Conservation (phyloP, 2,329 filamentous ascomycete species). For the Penicillium expansum region DNA sequence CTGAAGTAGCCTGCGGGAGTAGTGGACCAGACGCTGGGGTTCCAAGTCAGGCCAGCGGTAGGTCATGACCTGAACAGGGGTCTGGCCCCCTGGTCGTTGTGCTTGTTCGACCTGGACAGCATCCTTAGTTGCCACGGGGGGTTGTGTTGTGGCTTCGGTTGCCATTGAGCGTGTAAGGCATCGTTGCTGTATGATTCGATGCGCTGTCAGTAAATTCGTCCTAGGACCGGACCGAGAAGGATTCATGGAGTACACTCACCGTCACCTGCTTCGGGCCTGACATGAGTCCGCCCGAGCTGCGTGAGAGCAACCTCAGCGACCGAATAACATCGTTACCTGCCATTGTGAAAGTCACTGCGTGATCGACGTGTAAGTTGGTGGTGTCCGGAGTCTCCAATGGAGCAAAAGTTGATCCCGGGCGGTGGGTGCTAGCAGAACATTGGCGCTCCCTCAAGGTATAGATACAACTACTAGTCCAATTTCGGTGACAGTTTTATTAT, state of each 20-base stretch:
- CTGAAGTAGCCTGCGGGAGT: constrained; percentile 77
- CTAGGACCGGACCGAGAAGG: background rate
- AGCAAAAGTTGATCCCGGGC: constrained; percentile 37
- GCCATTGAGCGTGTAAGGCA: constrained; percentile 48
- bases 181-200: constrained; percentile 40
- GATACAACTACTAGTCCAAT: no score
- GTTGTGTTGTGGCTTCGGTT: constrained; percentile 43
- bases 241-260: constrained; percentile 27
- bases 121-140: background rate
- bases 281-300: constrained; percentile 36
- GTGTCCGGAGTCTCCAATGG: constrained; percentile 15
- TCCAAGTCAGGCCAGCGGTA: constrained; percentile 89
- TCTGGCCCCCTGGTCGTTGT: constrained; percentile 22
- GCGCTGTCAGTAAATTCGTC: constrained; percentile 22
- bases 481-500: no score
- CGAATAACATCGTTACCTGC: constrained; percentile 37
- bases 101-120: background rate
- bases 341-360: constrained; percentile 29
- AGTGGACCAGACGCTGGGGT: constrained; percentile 72
- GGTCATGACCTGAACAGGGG: constrained; percentile 76
- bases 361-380: constrained; percentile 11
- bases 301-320: constrained; percentile 39
- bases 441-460: no score
- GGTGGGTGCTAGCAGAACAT: constrained; percentile 35
- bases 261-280: constrained; percentile 36